Evolutionary conservation across 176 grass and related monocot genomes (phyloP), one percentile per base, ranked within the genome.

Genomic region (Neostapfia colusana): DNA sequence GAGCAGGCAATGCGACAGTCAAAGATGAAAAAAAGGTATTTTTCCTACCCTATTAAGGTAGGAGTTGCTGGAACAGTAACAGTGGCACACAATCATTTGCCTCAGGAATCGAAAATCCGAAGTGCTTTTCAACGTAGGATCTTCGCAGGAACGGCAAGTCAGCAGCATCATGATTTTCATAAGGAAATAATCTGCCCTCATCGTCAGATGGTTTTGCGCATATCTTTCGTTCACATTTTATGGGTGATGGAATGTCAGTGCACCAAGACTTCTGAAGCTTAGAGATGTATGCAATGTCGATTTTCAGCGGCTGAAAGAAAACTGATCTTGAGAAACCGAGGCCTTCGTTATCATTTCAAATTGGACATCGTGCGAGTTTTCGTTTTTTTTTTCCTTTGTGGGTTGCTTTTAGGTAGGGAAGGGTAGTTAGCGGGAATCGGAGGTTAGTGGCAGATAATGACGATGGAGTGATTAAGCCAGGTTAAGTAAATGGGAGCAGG

Each of bases 371-470:
- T 77, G 43, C 79, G 6, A 34, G 59, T 45, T 46, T 14, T 6
- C 40, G 57, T 54, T 34, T 69, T 54, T 34, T 69, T 26, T 78
- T 37, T 49, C 43, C 74, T 79, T 38, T 50, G 23, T 75, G 24
- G 50, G 72, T 24, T 59, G 83, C 88, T 84, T 90, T 75, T 77
- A 72, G 80, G 78, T 87, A 43, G 18, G 36, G 56, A 3, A 28
- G 83, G 63, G 85, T 73, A 63, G 80, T 80, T 69, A 65, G 75
- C 7, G 75, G 57, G 79, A 80, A 76, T 83, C 65, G 46, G 84
- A 86, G 63, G 80, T 40, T 80, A 81, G 83, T 55, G 76, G 49
- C 14, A 66, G 80, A 72, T 58, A 58, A 58, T 53, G 63, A 77
- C 17, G 72, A 53, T 35, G 45, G 36, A 13, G 64, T 31, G 50